phyloP scores from a whole-genome alignment of 1,284 basidiomycete species.

The Apiotrichum gracile region DNA sequence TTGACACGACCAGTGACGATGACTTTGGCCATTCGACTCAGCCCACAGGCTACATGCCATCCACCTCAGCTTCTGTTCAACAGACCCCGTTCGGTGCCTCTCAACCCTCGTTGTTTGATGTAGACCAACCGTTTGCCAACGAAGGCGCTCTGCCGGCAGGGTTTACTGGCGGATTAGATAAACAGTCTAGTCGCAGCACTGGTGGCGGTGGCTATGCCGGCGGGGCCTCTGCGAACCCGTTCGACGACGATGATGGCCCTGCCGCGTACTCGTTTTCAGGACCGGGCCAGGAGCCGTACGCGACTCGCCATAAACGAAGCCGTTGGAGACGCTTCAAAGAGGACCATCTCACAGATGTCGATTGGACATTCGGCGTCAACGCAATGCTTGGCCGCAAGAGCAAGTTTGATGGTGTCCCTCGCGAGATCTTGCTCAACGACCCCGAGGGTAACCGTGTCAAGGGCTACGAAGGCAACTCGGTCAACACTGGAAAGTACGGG shows the following conservation, averaged over 20 bases:
- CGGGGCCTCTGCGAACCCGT: conserved; percentile 20
- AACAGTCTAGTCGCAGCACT: background rate
- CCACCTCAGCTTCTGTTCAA: conserved; percentile 18
- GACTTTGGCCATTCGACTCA: conserved; percentile 32
- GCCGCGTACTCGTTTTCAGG: conserved; percentile 39
- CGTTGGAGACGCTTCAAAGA: conserved; percentile 36
- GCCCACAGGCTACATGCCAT: conserved; percentile 31
- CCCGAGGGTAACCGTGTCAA: conserved; percentile 51
- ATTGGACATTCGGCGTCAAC: conserved; percentile 44
- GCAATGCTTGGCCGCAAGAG: conserved; percentile 33
- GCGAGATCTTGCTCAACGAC: conserved; percentile 64
- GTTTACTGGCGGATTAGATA: background rate
- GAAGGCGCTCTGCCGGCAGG: conserved; percentile 12
- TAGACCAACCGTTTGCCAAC: conserved; percentile 34
- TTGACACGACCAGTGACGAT: conserved; percentile 33
- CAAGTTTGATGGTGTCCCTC: conserved; percentile 43
- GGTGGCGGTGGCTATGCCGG: background rate
- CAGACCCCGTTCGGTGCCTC: conserved; percentile 18
- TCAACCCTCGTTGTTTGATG: conserved; percentile 23
- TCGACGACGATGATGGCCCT: conserved; percentile 40
- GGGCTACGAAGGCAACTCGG: conserved; percentile 73
- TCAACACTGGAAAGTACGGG: conserved; percentile 96
- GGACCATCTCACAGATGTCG: conserved; percentile 39
- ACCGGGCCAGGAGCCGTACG: conserved; percentile 27
- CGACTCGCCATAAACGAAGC: conserved; percentile 18